Evolutionary conservation across 805 yeast species (phyloP).

Genomic region (Teunomyces gatunensis): DNA sequence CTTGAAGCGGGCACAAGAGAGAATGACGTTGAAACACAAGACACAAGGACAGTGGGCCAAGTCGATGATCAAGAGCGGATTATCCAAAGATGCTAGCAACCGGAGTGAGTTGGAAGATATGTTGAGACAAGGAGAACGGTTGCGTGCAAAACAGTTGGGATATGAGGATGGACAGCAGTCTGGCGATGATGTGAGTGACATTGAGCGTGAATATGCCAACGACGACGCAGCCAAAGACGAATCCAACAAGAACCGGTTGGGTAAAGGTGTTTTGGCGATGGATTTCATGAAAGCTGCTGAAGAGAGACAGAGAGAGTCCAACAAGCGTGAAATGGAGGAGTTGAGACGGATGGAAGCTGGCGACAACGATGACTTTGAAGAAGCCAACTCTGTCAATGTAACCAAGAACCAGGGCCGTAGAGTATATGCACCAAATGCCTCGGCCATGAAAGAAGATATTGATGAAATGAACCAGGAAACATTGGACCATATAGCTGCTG

Average conservation of each 20-base stretch:
- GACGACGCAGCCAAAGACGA: constrained; percentile 36
- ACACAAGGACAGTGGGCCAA: constrained; percentile 89
- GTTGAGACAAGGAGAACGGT: constrained; percentile 81
- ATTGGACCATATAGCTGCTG: constrained; percentile 47
- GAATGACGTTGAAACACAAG: constrained; percentile 90
- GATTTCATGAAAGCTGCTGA: constrained; percentile 94
- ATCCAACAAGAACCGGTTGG: constrained; percentile 43
- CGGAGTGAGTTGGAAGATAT: constrained; percentile 92
- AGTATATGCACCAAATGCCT: constrained; percentile 65
- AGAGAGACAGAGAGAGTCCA: constrained; percentile 58
- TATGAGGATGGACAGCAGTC: constrained; percentile 53
- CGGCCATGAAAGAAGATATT: constrained; percentile 33
- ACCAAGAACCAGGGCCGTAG: constrained; percentile 74
- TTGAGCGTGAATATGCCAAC: constrained; percentile 38
- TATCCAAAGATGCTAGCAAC: constrained; percentile 80
- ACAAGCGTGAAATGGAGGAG: constrained; percentile 50
- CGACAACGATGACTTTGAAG: constrained; percentile 37
- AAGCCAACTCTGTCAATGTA: constrained; percentile 45
- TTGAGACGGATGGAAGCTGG: constrained; percentile 49
- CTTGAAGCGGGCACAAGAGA: constrained; percentile 77
- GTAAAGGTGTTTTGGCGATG: constrained; percentile 91
- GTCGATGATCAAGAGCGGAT: constrained; percentile 83
- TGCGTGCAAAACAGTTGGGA: constrained; percentile 72
- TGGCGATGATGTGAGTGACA: constrained; percentile 50
- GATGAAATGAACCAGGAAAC: constrained; percentile 35